A percentile compares a stretch with the other conserved stretches of the same genome.
phyloP scores from a whole-genome alignment of 495 filamentous ascomycete genomes.

The Hyphodiscus hymeniophilus region DNA sequence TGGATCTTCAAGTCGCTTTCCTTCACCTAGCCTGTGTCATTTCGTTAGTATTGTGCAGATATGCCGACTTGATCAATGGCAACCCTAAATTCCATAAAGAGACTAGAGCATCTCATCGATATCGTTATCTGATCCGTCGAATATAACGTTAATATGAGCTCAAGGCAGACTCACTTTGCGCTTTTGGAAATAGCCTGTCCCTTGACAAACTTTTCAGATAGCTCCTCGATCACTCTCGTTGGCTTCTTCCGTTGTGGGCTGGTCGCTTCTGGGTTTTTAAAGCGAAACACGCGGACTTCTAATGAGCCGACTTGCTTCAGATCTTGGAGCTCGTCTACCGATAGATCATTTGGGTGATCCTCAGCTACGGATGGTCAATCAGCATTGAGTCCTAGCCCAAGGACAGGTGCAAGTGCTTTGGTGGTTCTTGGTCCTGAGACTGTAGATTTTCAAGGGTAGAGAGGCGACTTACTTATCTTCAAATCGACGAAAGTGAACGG shows the following conservation, averaged over 20 bases:
- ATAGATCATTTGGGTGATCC: not conserved
- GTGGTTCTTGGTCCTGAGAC: not conserved
- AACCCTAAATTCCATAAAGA: too few relatives aligned
- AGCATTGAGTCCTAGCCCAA: too few relatives aligned
- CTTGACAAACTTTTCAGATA: conserved; percentile 8
- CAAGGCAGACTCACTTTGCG: not conserved
- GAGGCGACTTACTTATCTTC: not conserved
- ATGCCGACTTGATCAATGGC: too few relatives aligned
- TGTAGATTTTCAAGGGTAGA: not conserved
- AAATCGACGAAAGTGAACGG: not conserved
- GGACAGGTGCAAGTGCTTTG: not conserved
- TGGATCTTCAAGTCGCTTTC: not conserved
- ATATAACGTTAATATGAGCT: not conserved
- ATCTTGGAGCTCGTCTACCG: not conserved
- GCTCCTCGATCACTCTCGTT: not conserved
- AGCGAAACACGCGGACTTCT: not conserved
- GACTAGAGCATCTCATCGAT: not conserved
- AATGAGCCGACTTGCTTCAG: conserved; percentile 2
- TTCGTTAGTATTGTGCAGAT: too few relatives aligned
- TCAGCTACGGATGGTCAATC: not conserved
- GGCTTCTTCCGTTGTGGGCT: not conserved
- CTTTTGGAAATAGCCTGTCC: not conserved
- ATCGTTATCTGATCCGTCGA: not conserved
- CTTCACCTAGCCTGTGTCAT: too few relatives aligned
- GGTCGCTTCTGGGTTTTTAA: not conserved